These are phyloP conservation scores for Ustilago bromivora DNA, from an alignment of 1,284 basidiomycete species.

Conservation along the genomic window DNA sequence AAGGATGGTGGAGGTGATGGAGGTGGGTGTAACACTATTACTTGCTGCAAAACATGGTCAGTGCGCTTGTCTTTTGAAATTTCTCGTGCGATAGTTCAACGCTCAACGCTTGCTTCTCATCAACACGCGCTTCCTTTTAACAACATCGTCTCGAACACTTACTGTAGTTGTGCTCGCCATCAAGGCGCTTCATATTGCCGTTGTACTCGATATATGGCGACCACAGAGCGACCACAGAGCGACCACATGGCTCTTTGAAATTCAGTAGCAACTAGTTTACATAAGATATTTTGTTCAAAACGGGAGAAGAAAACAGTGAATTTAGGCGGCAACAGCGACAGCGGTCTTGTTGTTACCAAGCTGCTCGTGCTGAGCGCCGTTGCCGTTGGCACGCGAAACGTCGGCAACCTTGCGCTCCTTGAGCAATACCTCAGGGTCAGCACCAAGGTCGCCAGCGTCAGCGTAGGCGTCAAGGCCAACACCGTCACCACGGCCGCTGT, in stretches of 20 bases:
- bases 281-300: not conserved
- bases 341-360: constrained; percentile 12
- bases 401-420: constrained; percentile 49
- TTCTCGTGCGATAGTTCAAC: constrained; percentile 26
- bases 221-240: too few species aligned
- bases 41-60: constrained; percentile 15
- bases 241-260: not conserved
- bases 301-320: not conserved
- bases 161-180: not conserved
- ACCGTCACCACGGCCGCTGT: constrained; percentile 65
- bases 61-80: constrained; percentile 25
- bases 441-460: constrained; percentile 71
- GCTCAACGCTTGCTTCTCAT: not conserved
- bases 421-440: constrained; percentile 66
- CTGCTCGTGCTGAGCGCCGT: constrained; percentile 23
- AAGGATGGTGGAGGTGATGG: not conserved
- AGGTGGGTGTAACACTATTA: not conserved
- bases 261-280: constrained; percentile 6
- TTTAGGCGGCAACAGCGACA: constrained; percentile 32
- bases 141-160: not conserved
- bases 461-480: constrained; percentile 71
- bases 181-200: too few species aligned
- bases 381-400: constrained; percentile 30
- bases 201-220: too few species aligned
- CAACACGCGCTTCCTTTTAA: not conserved